A percentile compares a stretch with the other conserved stretches of the same genome.
phyloP scores from a whole-genome alignment of 768 basidiomycete genomes.

The Collybia sordida region DNA sequence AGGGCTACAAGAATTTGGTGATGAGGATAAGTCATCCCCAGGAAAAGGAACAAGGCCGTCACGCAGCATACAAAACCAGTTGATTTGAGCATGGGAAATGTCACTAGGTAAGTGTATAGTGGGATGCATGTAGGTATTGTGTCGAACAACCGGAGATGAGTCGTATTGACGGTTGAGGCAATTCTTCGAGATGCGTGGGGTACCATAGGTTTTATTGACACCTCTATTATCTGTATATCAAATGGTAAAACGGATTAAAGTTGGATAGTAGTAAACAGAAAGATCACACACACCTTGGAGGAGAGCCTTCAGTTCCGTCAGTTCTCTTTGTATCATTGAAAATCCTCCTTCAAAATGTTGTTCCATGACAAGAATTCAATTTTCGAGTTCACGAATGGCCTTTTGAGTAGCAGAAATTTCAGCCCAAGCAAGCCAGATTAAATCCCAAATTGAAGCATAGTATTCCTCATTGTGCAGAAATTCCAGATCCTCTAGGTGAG shows the following conservation, averaged over 20 bases:
- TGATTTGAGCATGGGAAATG: not conserved
- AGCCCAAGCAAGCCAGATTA: not conserved
- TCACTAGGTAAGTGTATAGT: not conserved
- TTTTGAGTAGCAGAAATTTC: not conserved
- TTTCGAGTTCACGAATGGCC: not conserved
- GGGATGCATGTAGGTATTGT: not conserved
- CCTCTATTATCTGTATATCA: no score
- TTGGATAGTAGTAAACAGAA: no score
- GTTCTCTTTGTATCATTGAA: not conserved
- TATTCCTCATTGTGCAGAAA: no score
- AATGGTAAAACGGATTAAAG: no score
- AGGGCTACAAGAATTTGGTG: no score
- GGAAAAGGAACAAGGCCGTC: not conserved
- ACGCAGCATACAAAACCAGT: not conserved
- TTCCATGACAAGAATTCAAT: not conserved
- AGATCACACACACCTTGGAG: no score
- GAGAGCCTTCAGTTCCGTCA: no score
- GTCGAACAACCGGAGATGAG: not conserved
- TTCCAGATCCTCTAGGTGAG: no score
- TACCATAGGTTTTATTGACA: no score
- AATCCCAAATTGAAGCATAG: not conserved
- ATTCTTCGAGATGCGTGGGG: no score
- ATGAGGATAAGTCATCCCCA: no score
- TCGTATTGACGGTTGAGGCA: not conserved
- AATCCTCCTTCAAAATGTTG: not conserved